Base-by-base conservation (phyloP, 2,329 filamentous ascomycete genomes). In the Colletotrichum tabaci region DNA sequence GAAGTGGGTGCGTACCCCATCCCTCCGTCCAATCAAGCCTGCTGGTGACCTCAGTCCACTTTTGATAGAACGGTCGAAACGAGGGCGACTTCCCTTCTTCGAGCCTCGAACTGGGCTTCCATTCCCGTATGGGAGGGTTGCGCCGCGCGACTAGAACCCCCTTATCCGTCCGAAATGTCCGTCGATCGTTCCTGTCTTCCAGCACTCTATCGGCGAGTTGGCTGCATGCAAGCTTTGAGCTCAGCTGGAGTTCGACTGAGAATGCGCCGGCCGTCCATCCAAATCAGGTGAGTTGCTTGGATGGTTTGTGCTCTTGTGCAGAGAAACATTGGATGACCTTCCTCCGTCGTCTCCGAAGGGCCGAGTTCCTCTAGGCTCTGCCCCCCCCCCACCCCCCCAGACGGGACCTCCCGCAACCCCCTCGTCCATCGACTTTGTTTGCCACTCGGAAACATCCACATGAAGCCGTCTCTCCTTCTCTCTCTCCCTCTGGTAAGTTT, bases 271-370 rank as follows among this genome's bases (percentile, higher is more conserved):
- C 8, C 6, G 12, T 6, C 15, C n/a, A n/a, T 62, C 46, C 47
- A 18, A n/a, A 23, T 50, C 30, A 23, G 30, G 12, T 21, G n/a
- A 16, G 21, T 5, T 61, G 26, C 44, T 61, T 50, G 8, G 30
- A 23, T 21, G 16, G 3, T 21, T 50, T 4, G 23, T 46, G 15
- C 13, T 26, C 30, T 18, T 52, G 30, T 23, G 46, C n/a, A 6
- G 13, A 10, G 26, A n/a, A n/a, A 44, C 38, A 35, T 15, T 63
- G 21, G 18, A 23, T 35, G 16, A 6, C 10, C 9, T 21, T 10
- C n/a, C 65, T 64, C 68, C 68, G 68, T 64, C 68, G 68, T 68
- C 38, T 71, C 68, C 65, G 58, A 64, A 71, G 68, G 68, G 65
- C 58, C 65, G 65, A 60, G 26, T 60, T 68, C 68, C 68, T 64